These are phyloP conservation scores for Nemania sp. DNA, from an alignment of 2,329 filamentous ascomycete genomes.

Conservation along the genomic window DNA sequence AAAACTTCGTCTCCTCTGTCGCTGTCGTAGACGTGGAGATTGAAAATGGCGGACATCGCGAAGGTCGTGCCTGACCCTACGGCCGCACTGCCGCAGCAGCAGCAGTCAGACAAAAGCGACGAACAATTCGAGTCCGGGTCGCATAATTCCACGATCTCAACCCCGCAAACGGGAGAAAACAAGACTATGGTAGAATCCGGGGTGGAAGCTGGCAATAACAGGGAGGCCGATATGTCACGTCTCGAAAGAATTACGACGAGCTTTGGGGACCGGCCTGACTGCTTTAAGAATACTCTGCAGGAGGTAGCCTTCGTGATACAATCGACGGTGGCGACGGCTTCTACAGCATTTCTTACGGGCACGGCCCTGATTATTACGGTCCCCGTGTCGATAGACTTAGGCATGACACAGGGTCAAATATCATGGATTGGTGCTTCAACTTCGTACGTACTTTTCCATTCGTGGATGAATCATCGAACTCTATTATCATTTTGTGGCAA, in stretches of 20 bases:
- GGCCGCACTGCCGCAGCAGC: constrained; percentile 16
- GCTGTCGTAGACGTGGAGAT: neutral
- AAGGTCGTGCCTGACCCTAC: constrained; percentile 19
- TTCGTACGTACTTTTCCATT: constrained; percentile 45
- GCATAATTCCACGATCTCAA: constrained; percentile 20
- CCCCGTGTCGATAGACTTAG: constrained; percentile 60
- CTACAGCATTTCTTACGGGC: constrained; percentile 62
- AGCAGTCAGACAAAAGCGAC: neutral
- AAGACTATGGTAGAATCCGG: neutral
- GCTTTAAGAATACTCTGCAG: constrained; percentile 64
- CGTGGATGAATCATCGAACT: neutral
- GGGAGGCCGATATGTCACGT: constrained; percentile 25
- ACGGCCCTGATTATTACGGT: constrained; percentile 64
- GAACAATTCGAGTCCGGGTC: constrained; percentile 10
- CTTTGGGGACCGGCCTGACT: constrained; percentile 52
- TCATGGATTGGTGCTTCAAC: constrained; percentile 69
- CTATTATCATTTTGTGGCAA: neutral
- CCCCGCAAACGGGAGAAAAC: constrained; percentile 1
- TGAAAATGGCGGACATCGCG: constrained; percentile 13
- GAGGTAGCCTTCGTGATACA: constrained; percentile 68
- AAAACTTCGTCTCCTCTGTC: neutral
- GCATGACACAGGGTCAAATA: constrained; percentile 67
- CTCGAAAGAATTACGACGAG: constrained; percentile 31
- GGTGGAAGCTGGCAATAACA: constrained; percentile 5
- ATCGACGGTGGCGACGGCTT: constrained; percentile 68